Conservation (phyloP, 306 rosid genomes). For the Boehmeria nivea region DNA sequence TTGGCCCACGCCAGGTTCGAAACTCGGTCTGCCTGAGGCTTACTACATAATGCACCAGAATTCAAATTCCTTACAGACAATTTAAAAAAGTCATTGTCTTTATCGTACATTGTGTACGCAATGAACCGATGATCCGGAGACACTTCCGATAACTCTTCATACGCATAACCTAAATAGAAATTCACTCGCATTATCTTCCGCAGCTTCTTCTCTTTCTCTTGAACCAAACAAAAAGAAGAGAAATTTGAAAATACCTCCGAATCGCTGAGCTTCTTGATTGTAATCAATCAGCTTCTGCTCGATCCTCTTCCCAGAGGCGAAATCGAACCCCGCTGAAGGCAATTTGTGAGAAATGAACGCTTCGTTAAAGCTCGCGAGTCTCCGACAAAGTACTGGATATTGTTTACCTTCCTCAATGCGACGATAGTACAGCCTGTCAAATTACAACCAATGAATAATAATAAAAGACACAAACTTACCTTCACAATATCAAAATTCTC, state of each 20-base stretch:
- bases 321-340: conserved; percentile 87
- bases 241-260: conserved; percentile 58
- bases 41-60: conserved; percentile 83
- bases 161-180: conserved; percentile 68
- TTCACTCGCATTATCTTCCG: too few relatives aligned
- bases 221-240: background rate
- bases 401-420: conserved; percentile 91
- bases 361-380: conserved; percentile 73
- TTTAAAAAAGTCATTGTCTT: conserved; percentile 68
- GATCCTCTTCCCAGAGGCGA: conserved; percentile 71
- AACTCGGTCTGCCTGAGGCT: conserved; percentile 79
- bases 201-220: background rate
- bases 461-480: too few relatives aligned
- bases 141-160: conserved; percentile 80
- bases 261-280: conserved; percentile 79
- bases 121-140: conserved; percentile 81
- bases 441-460: too few relatives aligned
- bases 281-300: conserved; percentile 91
- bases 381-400: conserved; percentile 63
- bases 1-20: conserved; percentile 89
- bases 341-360: conserved; percentile 69
- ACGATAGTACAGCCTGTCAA: conserved; percentile 72
- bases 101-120: conserved; percentile 92
- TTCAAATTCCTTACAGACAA: conserved; percentile 83
- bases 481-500: too few relatives aligned